Evolutionary conservation across 257 asterid genomes (phyloP).

Genomic region (Ballota nigra): DNA sequence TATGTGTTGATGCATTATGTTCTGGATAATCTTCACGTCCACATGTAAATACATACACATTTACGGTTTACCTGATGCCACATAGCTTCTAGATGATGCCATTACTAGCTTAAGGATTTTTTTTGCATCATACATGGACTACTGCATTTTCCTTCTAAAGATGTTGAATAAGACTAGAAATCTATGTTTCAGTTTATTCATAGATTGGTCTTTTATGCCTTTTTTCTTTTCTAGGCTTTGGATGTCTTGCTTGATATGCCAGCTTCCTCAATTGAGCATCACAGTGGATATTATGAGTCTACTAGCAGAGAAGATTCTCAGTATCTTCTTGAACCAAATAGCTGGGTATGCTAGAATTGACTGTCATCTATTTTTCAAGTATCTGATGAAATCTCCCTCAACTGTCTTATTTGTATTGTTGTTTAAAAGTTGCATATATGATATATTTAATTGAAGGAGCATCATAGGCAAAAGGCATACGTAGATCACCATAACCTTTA

Average conservation of each 20-base stretch:
- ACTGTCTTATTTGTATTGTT: neutral
- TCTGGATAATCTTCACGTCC: neutral
- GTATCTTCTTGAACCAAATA: slow-evolving; percentile 39
- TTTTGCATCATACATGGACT: neutral
- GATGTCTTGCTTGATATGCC: slow-evolving; percentile 68
- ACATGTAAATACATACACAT: neutral
- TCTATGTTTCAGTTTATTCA: neutral
- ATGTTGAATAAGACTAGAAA: neutral
- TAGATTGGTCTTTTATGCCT: slow-evolving; percentile 2
- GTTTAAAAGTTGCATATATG: slow-evolving; percentile 3
- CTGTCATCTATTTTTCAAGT: slow-evolving; percentile 14
- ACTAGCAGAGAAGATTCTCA: slow-evolving; percentile 38
- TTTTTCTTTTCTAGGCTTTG: slow-evolving; percentile 60
- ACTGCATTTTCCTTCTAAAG: neutral
- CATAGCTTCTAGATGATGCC: neutral
- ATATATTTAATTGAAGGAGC: slow-evolving; percentile 6
- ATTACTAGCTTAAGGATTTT: neutral
- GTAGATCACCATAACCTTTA: neutral
- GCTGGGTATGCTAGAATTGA: slow-evolving; percentile 43
- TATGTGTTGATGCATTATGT: neutral
- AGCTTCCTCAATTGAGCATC: slow-evolving; percentile 47
- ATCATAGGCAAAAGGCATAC: neutral
- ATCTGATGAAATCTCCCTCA: neutral
- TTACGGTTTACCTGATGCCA: neutral
- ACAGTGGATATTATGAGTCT: slow-evolving; percentile 32